phyloP scores from a whole-genome alignment of 176 grass and related monocot genomes.

The Carex myosuroides region DNA sequence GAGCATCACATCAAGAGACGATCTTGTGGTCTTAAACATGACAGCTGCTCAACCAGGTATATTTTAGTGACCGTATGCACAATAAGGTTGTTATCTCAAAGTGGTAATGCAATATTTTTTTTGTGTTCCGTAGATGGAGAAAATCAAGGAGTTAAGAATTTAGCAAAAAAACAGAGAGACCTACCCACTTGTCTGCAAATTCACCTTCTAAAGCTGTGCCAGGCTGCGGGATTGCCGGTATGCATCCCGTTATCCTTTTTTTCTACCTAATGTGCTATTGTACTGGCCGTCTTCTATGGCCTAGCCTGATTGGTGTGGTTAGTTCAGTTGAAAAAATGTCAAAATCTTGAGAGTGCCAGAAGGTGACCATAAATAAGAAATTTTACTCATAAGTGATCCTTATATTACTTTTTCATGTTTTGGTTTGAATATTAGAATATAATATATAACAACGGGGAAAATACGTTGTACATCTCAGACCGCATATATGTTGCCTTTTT shows the following conservation, averaged over 20 bases:
- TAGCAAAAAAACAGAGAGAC: slow-evolving; percentile 39
- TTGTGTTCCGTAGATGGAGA: neutral
- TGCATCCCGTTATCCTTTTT: neutral
- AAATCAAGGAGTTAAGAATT: neutral
- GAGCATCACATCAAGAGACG: too few species aligned
- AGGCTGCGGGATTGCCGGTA: slow-evolving; percentile 59
- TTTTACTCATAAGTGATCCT: neutral
- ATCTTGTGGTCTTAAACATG: too few species aligned
- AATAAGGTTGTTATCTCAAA: too few species aligned
- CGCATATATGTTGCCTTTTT: neutral
- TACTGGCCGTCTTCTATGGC: neutral
- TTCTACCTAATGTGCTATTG: neutral
- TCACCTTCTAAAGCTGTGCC: slow-evolving; percentile 49
- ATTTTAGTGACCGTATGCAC: too few species aligned
- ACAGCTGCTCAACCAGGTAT: too few species aligned
- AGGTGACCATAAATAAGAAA: neutral
- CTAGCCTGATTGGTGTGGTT: neutral
- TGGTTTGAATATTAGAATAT: neutral
- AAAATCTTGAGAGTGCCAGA: neutral
- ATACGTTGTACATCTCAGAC: neutral
- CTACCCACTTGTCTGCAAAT: slow-evolving; percentile 51
- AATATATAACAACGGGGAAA: neutral
- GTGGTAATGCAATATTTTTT: neutral
- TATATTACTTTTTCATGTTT: neutral
- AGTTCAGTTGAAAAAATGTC: neutral